phyloP scores from a whole-genome alignment of 2,329 filamentous ascomycete species.

The Trichoderma gracile region DNA sequence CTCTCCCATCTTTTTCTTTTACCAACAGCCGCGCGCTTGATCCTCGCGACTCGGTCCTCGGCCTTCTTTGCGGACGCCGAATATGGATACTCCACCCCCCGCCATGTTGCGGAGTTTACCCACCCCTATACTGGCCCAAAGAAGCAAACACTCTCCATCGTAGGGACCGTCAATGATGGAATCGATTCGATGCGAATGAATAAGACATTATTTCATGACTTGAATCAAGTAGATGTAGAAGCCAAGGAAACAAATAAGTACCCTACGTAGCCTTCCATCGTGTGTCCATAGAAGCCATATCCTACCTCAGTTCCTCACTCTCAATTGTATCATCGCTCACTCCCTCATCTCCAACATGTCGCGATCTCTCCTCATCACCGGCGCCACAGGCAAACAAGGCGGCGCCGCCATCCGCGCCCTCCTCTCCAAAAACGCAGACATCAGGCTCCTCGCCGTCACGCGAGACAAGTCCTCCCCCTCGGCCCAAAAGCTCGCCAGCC shows the following conservation, averaged over 20 bases:
- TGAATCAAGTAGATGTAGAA: too few relatives aligned
- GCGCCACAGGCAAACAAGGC: constrained; percentile 4
- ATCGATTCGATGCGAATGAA: not conserved
- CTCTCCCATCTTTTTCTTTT: not conserved
- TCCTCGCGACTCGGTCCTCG: not conserved
- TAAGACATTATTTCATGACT: not conserved
- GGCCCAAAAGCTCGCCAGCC: not conserved
- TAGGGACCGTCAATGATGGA: too few relatives aligned
- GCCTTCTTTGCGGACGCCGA: not conserved
- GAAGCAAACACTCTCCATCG: not conserved
- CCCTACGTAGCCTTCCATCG: too few relatives aligned
- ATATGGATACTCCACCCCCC: not conserved
- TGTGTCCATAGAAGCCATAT: too few relatives aligned
- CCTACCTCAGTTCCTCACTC: too few relatives aligned
- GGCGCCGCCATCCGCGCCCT: not conserved
- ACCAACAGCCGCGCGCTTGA: not conserved
- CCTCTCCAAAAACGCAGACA: not conserved
- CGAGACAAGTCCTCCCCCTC: not conserved
- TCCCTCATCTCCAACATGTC: not conserved
- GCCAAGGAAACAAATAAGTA: too few relatives aligned
- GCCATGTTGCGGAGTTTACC: not conserved
- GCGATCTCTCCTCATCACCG: constrained; percentile 6
- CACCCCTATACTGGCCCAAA: not conserved
- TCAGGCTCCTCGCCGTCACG: not conserved
- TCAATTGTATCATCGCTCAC: too few relatives aligned